Base-by-base conservation (phyloP, 169 alveolate species). In the Plasmodium inui region DNA sequence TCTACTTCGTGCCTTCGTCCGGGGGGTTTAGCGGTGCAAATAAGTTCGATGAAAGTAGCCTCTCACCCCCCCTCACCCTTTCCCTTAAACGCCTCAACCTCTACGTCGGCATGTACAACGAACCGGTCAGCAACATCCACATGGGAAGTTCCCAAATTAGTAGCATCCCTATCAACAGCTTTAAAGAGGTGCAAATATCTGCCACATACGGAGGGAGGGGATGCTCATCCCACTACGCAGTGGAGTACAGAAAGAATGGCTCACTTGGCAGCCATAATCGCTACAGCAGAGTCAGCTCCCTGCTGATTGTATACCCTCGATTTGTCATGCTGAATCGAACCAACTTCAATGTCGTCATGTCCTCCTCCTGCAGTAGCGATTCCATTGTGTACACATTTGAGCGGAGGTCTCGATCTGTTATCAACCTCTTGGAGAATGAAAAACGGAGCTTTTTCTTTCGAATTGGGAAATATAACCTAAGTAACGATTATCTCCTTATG, bases 401-500 rank as follows among this genome's bases (percentile, higher is more conserved):
- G 28, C 67, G 89, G 17, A 61, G 26, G 8, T 88, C 94, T 3
- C 26, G 61, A 10, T 39, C 46, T 10, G 90, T 88, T 3, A n/a
- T 88, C 6, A 88, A 88, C 30, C 37, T 67, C 46, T 41, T 88
- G 28, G 72, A 10, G 14, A 28, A 19, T 22, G 61, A 30, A 3
- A 50, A 80, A n/a, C 73, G 50, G 9, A 79, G 72, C n/a, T 88
- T 88, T 12, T 55, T 88, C 70, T 88, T 88, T 44, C 67, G 79
- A 41, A 88, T 88, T 39, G 50, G 55, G 0, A 88, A 79, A 14
- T 2, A 22, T 3, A 22, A 78, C 71, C 3, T 6, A 8, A n/a
- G 10, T 55, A 28, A 37, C 50, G 55, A 88, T 61, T 88, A 88
- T 41, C 32, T 79, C 17, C 37, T 57, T 79, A 17, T 44, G 53